Evolutionary conservation across 441 rosid species (phyloP), one percentile per base, ranked within the genome.

Genomic region (Adansonia madagascariensis): DNA sequence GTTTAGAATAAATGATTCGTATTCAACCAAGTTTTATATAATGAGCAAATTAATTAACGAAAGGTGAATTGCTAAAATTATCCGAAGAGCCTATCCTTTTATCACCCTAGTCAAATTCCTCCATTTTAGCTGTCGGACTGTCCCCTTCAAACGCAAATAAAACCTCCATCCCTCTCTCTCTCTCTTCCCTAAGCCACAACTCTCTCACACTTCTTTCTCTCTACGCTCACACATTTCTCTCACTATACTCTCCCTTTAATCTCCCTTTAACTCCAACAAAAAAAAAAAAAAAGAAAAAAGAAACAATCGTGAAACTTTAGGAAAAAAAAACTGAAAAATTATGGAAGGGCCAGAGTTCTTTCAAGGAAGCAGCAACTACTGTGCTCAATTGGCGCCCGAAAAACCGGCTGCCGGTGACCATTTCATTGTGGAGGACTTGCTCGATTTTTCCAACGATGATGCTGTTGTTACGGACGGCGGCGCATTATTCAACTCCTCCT

Each of bases 371-470:
- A 82, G 64, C 82, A 27, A 27, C 31, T 85, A 78, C 74, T 79
- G 85, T 85, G 77, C 88, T 39, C 89, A 84, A 72, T 85, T 86
- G 77, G 39, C 85, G 17, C 79, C 88, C 0, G 91, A 85, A 73
- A 88, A 80, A 22, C 87, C 63, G 3, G 67, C 65, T 17, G 87
- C 74, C 8, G 86, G 83, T 24, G 94, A 95, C 79, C 92, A 91
- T 75, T 95, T 95, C 86, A 82, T 82, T 3, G 98, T 94, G 3
- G 99, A 95, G 78, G 98, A 95, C 83, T 93, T 95, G 3, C 80
- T 95, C 24, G 96, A 95, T 82, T 92, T 95, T 79, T 89, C 99
- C 79, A 89, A 92, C 75, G 94, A 90, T 22, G 93, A 91, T 50
- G 81, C 86, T 76, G 83, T 78, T 61, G 74, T 84, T 4, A 79